Base-by-base conservation (phyloP, 2,329 filamentous ascomycete genomes). In the Harringtonia aguacate region DNA sequence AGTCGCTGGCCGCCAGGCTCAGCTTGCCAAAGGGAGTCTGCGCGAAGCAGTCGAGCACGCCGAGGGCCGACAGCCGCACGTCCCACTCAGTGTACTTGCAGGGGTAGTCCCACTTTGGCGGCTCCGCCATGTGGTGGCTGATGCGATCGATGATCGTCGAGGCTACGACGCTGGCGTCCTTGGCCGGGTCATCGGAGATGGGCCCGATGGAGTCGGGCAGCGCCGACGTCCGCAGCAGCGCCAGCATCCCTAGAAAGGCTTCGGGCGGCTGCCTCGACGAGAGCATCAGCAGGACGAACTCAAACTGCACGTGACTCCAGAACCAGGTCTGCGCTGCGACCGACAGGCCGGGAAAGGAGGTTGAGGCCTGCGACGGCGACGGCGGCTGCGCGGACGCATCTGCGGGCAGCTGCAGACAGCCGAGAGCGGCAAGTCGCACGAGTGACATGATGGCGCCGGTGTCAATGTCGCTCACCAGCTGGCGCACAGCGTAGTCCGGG, bases 1-100 rank as follows among this genome's bases (percentile, higher is more conserved):
- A 75, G 4, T 74, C 72, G 58, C 92, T 84, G 6, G 67, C 64
- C 0, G 82, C 83, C 9, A 95, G 70, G 37, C 84, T 75, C 21
- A 68, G 58, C 2, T 75, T 72, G 9, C 82, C 82, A 53, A 84
- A 77, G 0, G 71, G 62, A n/a, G 75, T 75, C 7, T 69, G 64
- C 2, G 77, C 73, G 56, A 88, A 81, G 2, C 72, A 66, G n/a
- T 71, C 65, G 14, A 82, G 62, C 2, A 77, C 70, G 37, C 68
- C 67, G 34, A 82, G 55, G 10, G 72, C 58, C 51, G 71, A 57
- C 60, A 69, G 53, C 46, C 66, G 62, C 49, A 72, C 60, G 15
- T 59, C 58, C 36, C 55, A 58, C 33, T 69, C 66, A 49, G 61
- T 68, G 51, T 64, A 61, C 13, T 57, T 59, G 18, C 53, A 50